phyloP scores from a whole-genome alignment of 2,329 filamentous ascomycete species.

The Xylaria sp. region DNA sequence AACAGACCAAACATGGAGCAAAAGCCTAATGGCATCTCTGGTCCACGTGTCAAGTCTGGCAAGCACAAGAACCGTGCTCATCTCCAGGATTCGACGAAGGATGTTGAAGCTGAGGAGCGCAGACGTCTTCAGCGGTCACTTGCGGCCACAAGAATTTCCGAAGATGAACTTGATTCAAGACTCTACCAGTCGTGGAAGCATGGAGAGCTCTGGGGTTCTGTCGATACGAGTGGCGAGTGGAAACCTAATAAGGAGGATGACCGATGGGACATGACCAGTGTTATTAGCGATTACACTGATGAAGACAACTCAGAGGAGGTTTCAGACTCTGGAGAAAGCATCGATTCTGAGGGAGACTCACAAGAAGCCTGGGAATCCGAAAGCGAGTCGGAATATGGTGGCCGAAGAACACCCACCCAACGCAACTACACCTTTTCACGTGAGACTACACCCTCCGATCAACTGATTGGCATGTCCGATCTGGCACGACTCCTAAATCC shows the following conservation, averaged over 20 bases:
- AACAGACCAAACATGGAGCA: conserved; percentile 25
- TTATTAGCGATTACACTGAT: conserved; percentile 50
- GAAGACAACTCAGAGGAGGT: conserved; percentile 42
- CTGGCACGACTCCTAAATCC: conserved; percentile 81
- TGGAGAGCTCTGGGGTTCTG: conserved; percentile 78
- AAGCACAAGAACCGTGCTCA: conserved; percentile 50
- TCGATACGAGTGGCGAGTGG: conserved; percentile 78
- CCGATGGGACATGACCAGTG: conserved; percentile 71
- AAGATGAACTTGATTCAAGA: conserved; percentile 64
- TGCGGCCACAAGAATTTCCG: conserved; percentile 41
- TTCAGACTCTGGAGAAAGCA: too few relatives aligned
- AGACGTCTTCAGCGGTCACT: conserved; percentile 46
- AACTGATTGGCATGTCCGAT: conserved; percentile 58
- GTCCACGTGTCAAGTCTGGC: conserved; percentile 39
- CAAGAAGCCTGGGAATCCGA: too few relatives aligned
- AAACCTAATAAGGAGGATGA: conserved; percentile 48
- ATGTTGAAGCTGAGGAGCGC: conserved; percentile 76
- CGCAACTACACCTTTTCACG: conserved; percentile 43
- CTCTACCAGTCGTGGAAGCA: conserved; percentile 81
- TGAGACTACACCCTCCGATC: conserved; percentile 57
- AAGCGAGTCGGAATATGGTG: conserved; percentile 39
- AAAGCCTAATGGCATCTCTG: conserved; percentile 11
- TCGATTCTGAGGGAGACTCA: too few relatives aligned
- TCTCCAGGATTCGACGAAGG: conserved; percentile 59
- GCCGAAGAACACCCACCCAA: conserved; percentile 70